Percentiles rank a stretch among this genome's conserved stretches.
phyloP scores from a whole-genome alignment of 768 basidiomycete species.

The Pisolithus orientalis region DNA sequence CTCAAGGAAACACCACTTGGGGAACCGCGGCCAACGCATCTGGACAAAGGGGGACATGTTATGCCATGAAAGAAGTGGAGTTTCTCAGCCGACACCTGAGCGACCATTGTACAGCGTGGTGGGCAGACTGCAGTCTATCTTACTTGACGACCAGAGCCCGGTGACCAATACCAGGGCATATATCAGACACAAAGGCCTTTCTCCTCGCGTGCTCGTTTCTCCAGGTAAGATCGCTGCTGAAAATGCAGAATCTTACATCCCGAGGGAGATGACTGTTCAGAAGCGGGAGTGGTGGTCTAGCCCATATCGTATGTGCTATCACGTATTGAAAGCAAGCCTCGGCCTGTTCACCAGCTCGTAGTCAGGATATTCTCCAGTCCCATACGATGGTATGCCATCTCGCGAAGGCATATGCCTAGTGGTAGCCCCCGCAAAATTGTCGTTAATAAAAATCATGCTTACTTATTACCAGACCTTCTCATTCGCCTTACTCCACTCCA shows the following conservation, averaged over 20 bases:
- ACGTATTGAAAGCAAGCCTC: not conserved
- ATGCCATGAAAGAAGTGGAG: conserved; percentile 23
- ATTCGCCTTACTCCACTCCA: conserved; percentile 51
- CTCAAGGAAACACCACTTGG: conserved; percentile 27
- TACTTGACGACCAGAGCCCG: conserved; percentile 52
- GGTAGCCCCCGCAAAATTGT: conserved; percentile 33
- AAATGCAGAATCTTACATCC: conserved; percentile 27
- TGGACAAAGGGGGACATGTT: conserved; percentile 7
- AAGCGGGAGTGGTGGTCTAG: conserved; percentile 68
- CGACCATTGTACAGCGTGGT: conserved; percentile 39
- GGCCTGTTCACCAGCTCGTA: conserved; percentile 19
- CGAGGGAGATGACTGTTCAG: conserved; percentile 53
- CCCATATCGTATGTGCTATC: conserved; percentile 55
- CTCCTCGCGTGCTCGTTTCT: conserved; percentile 39
- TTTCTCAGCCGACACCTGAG: conserved; percentile 29
- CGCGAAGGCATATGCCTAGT: conserved; percentile 46
- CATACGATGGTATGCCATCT: conserved; percentile 48
- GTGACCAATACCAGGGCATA: conserved; percentile 46
- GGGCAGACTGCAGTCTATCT: conserved; percentile 49
- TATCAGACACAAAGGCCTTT: conserved; percentile 49
- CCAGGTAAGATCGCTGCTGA: conserved; percentile 16
- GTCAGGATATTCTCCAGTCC: conserved; percentile 72
- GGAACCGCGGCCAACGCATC: conserved; percentile 6
- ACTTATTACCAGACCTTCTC: conserved; percentile 48
- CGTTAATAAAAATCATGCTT: conserved; percentile 1